Evolutionary conservation across 2,329 filamentous ascomycete species (phyloP).

Genomic region (Aureobasidium pullulans): DNA sequence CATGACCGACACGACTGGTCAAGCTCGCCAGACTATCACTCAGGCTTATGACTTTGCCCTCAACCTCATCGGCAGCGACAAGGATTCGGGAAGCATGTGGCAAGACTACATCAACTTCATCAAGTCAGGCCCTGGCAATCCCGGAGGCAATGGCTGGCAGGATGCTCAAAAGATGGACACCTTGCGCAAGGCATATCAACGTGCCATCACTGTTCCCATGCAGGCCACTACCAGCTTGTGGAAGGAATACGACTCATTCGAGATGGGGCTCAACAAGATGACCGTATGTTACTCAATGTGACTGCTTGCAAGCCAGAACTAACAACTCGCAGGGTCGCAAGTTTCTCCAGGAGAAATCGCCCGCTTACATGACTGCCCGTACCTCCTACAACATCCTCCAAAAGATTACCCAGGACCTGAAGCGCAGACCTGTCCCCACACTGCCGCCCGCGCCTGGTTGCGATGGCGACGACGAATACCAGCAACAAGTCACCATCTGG

Average conservation of each 20-base stretch:
- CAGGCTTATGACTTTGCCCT: slow-evolving; percentile 91
- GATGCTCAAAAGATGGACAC: slow-evolving; percentile 97
- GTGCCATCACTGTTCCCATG: slow-evolving; percentile 80
- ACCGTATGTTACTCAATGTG: slow-evolving; percentile 51
- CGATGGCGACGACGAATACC: slow-evolving; percentile 77
- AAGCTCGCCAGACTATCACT: slow-evolving; percentile 70
- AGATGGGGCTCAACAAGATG: slow-evolving; percentile 86
- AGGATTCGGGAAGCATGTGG: slow-evolving; percentile 85
- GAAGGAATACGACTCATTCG: slow-evolving; percentile 97
- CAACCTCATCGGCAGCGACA: slow-evolving; percentile 81
- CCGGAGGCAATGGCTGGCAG: slow-evolving; percentile 85
- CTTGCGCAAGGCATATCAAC: slow-evolving; percentile 85
- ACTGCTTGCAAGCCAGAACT: neutral
- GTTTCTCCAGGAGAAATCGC: slow-evolving; percentile 85
- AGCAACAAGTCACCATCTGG: slow-evolving; percentile 80
- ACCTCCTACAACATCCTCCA: slow-evolving; percentile 86
- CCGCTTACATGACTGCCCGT: slow-evolving; percentile 92
- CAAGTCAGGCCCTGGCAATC: slow-evolving; percentile 69
- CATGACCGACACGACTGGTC: slow-evolving; percentile 66
- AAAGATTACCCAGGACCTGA: slow-evolving; percentile 71
- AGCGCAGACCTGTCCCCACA: slow-evolving; percentile 68
- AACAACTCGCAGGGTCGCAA: slow-evolving; percentile 67
- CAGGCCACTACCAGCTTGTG: slow-evolving; percentile 75
- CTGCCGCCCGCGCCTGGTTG: slow-evolving; percentile 80
- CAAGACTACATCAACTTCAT: slow-evolving; percentile 92